phyloP scores from a whole-genome alignment of 2,329 filamentous ascomycete species.

The Ceratocystis cacaofunesta region DNA sequence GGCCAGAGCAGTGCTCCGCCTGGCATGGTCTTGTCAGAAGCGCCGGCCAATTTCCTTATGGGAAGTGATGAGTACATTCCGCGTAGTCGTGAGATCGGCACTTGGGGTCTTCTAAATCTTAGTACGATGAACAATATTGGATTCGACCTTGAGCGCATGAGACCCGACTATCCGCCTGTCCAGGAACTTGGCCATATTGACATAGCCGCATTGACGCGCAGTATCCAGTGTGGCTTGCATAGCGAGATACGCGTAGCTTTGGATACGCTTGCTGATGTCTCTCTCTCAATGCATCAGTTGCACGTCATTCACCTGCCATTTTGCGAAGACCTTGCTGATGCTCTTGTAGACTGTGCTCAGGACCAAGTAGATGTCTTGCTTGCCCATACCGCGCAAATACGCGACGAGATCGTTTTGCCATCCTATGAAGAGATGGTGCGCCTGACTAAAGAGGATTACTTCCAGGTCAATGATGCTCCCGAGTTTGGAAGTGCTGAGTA shows the following conservation, averaged over 20 bases:
- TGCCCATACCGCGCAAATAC: slow-evolving; percentile 71
- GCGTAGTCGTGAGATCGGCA: slow-evolving; percentile 38
- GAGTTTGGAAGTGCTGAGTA: slow-evolving; percentile 64
- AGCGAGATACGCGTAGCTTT: slow-evolving; percentile 80
- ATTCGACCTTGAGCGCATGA: slow-evolving; percentile 49
- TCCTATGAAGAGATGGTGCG: slow-evolving; percentile 80
- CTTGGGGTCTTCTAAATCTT: slow-evolving; percentile 60
- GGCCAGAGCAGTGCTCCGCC: slow-evolving; percentile 24
- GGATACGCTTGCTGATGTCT: slow-evolving; percentile 61
- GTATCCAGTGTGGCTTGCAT: slow-evolving; percentile 77
- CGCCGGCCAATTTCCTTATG: slow-evolving; percentile 10
- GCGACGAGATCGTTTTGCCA: slow-evolving; percentile 67
- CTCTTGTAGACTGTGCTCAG: slow-evolving; percentile 78
- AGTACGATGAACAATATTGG: slow-evolving; percentile 49
- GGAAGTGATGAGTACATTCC: slow-evolving; percentile 37
- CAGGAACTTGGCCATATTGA: slow-evolving; percentile 78
- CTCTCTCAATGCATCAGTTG: slow-evolving; percentile 45
- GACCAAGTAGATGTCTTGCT: slow-evolving; percentile 73
- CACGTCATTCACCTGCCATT: slow-evolving; percentile 52
- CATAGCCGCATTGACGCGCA: slow-evolving; percentile 75
- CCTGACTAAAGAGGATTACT: slow-evolving; percentile 59
- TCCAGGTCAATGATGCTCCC: slow-evolving; percentile 55
- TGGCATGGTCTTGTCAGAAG: slow-evolving; percentile 18
- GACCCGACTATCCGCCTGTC: slow-evolving; percentile 60
- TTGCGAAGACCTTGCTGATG: slow-evolving; percentile 80